phyloP scores from a whole-genome alignment of 768 basidiomycete species.

The Russula virescens region DNA sequence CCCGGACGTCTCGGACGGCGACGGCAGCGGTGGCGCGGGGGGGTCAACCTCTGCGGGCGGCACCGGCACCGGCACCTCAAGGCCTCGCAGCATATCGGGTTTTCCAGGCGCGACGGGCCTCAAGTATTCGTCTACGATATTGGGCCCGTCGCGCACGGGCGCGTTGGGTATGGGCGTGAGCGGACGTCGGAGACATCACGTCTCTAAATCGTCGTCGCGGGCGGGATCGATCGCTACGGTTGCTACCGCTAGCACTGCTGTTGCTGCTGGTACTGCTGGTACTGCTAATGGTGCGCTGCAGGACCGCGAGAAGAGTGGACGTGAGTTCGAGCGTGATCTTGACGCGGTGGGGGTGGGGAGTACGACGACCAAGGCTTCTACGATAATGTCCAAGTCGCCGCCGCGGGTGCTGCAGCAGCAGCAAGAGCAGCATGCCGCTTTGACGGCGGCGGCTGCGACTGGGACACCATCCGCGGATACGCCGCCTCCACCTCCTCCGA shows the following conservation, averaged over 20 bases:
- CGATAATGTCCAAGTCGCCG: slow-evolving; percentile 2
- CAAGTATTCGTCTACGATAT: slow-evolving; percentile 86
- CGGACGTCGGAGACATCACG: slow-evolving; percentile 32
- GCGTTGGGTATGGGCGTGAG: slow-evolving; percentile 72
- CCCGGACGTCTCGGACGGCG: slow-evolving; percentile 55
- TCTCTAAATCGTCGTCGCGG: not conserved
- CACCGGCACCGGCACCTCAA: not conserved
- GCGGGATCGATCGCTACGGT: not conserved
- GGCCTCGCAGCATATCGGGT: slow-evolving; percentile 30
- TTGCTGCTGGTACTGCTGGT: too few species aligned
- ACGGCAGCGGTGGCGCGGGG: too few species aligned
- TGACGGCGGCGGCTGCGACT: not conserved
- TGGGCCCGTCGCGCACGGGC: slow-evolving; percentile 62
- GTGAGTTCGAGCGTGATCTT: too few species aligned
- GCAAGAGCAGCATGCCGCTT: not conserved
- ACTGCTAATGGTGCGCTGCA: too few species aligned
- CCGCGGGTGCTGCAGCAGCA: slow-evolving; percentile 9
- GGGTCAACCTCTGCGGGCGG: too few species aligned
- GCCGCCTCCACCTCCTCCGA: slow-evolving; percentile 28
- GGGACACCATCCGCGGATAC: not conserved
- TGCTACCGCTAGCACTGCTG: too few species aligned
- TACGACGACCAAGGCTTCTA: not conserved
- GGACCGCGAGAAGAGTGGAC: not conserved
- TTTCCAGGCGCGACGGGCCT: slow-evolving; percentile 50
- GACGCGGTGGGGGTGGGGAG: not conserved